Evolutionary conservation across 495 filamentous ascomycete species (phyloP), one percentile per base, ranked within the genome.

Genomic region (Aspergillus incahuasiensis): DNA sequence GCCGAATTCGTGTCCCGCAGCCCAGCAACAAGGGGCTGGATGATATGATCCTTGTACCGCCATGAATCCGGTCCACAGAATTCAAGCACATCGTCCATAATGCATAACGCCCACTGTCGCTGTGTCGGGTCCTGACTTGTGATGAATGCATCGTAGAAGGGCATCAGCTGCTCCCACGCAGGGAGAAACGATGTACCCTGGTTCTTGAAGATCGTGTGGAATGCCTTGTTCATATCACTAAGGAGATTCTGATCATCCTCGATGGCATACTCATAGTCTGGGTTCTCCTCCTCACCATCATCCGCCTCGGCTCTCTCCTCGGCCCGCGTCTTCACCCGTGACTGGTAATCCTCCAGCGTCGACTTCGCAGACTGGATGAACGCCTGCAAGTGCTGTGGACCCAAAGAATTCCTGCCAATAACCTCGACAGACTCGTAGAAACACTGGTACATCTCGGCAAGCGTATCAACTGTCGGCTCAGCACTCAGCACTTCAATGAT

Each of bases 221-320:
- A 99, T 0, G 95, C 91, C 77, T 99, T 99, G 85, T 97, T 99
- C 95, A 99, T 99, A 65, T 99, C 95, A 8, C 92, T 96, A 45
- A 99, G 83, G 19, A 99, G 76, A 22, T 90, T 92, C 69, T 97
- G 94, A 67, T 99, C 95, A 61, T 99, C 95, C 70, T 99, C 95
- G 32, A 99, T 89, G 6, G 95, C 95, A 62, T 94, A 88, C 48
- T 76, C 74, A 49, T 68, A 71, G 21, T 75, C 73, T 5, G 92
- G 70, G 46, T 86, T 82, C 51, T 92, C 86, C 60, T 96, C 91
- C 51, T 91, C 88, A 43, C 83, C 90, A 39, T 95, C 92, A 41
- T 94, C 92, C 3, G 85, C 82, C 5, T 87, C 86, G 24, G 78
- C 84, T 54, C 79, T 79, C 24, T 95, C 94, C 62, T 96, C 90